Percentiles rank a stretch among this genome's conserved stretches.
Evolutionary conservation across 108 stramenopile genomes (phyloP).

Genomic region (Nitzschia putrida): DNA sequence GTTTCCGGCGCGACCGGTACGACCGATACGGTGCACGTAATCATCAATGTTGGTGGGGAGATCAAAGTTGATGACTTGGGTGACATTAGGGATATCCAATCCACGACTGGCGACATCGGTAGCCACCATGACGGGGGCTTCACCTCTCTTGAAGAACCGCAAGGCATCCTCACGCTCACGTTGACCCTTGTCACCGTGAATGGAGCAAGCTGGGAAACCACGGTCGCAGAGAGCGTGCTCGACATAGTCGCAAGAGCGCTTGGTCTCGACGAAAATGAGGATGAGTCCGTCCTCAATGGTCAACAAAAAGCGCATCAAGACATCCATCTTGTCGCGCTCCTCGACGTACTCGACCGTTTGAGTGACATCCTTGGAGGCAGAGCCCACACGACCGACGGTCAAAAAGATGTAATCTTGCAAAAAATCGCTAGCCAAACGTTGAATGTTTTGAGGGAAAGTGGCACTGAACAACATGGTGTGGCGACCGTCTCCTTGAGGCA

Average conservation of each 20-base stretch:
- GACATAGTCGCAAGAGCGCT: conserved; percentile 93
- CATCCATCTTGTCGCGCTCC: conserved; percentile 84
- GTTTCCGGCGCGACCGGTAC: conserved; percentile 98
- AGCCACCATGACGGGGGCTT: conserved; percentile 80
- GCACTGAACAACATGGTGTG: conserved; percentile 99
- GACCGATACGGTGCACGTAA: conserved; percentile 99
- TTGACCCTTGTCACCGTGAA: conserved; percentile 98
- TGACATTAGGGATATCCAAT: conserved; percentile 97
- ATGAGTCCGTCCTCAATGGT: conserved; percentile 92
- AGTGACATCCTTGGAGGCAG: conserved; percentile 89
- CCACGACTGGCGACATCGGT: conserved; percentile 98
- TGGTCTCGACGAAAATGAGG: conserved; percentile 97
- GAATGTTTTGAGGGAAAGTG: conserved; percentile 94
- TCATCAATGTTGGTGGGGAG: conserved; percentile 92
- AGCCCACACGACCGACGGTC: conserved; percentile 95
- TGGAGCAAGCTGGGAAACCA: conserved; percentile 92
- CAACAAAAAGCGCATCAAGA: conserved; percentile 82
- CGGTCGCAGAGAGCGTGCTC: conserved; percentile 85
- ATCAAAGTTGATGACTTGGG: conserved; percentile 96
- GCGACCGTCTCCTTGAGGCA: conserved; percentile 72
- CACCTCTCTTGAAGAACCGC: conserved; percentile 78
- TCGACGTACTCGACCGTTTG: conserved; percentile 94
- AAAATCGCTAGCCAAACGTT: conserved; percentile 92
- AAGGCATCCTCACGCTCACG: conserved; percentile 91
- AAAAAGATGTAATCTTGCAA: conserved; percentile 94